Base-by-base conservation (phyloP, 768 basidiomycete genomes). In the Lentinula raphanica region DNA sequence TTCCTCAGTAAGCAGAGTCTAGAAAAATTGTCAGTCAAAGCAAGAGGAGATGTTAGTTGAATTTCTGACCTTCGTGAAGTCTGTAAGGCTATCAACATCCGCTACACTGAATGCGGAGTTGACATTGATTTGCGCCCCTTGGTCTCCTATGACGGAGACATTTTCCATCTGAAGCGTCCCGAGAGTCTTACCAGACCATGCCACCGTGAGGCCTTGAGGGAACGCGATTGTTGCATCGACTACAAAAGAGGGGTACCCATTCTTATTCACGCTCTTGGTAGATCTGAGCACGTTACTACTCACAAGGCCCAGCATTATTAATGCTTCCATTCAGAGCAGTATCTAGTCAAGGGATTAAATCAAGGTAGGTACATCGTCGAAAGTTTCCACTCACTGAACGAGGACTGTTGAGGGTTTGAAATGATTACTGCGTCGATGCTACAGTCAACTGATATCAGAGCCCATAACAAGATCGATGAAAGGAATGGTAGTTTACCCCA, bases 141-240 rank as follows among this genome's bases (percentile, higher is more conserved):
- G 75, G 62, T 86, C 82, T n/a, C 81, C 85, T 1, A 73, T 72
- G 17, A 86, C 69, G n/a, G 75, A 70, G 25, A 90, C 73, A 61
- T 85, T 76, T 13, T 74, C 74, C 81, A 90, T 82, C 40, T 78
- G 73, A 58, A 90, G 81, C 38, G 69, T 77, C 0, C 88, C 87
- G 1, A 90, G 71, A 8, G 76, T 68, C 60, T 77, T 72, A 1
- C 81, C 84, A 38, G 73, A 68, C 87, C 87, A 90, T 12, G 74
- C 72, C 25, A 90, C 79, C 3, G 76, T 75, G 28, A 90, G 70
- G 4, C 88, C 88, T 35, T 76, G 68, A 2, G 79, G 79, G 68
- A 90, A 90, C 8, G 78, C 73, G 63, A 90, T 89, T 3, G 68
- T 77, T 2, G 88, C 88, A 60, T 90, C 85, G 64, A 90, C 87